A percentile compares a stretch with the other conserved stretches of the same genome.
phyloP scores from a whole-genome alignment of 805 yeast genomes.

The Suhomyces vadensis region DNA sequence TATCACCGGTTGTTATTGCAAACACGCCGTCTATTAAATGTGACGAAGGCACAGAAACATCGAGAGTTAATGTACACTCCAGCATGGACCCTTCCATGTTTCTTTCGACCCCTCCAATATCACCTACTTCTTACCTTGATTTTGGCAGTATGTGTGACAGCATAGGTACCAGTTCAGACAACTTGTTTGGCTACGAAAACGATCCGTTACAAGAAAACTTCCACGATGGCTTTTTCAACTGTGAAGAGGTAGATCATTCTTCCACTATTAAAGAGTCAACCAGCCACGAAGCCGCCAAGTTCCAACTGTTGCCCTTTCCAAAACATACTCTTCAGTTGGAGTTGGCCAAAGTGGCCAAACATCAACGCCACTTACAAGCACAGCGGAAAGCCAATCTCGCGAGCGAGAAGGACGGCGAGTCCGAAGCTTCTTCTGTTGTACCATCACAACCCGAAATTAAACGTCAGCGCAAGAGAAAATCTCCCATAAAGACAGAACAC shows the following conservation, averaged over 20 bases:
- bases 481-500: slow-evolving; percentile 1
- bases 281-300: neutral
- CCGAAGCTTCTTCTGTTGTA: too few species aligned
- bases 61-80: neutral
- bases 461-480: neutral
- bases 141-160: slow-evolving; percentile 2
- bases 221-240: slow-evolving; percentile 9
- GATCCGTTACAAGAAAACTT: neutral
- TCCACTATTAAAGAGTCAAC: neutral
- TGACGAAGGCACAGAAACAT: neutral
- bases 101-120: neutral
- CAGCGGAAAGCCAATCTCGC: slow-evolving; percentile 1
- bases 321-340: neutral
- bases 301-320: too few species aligned
- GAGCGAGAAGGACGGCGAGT: neutral
- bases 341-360: slow-evolving; percentile 2
- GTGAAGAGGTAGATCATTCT: neutral
- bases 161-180: neutral
- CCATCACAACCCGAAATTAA: neutral
- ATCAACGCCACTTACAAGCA: slow-evolving; percentile 3
- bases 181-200: neutral
- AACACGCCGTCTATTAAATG: neutral
- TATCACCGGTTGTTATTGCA: slow-evolving; percentile 9
- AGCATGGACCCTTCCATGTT: neutral
- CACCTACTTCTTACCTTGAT: neutral